Percentiles rank a stretch among this genome's conserved stretches.
These are phyloP conservation scores for Vaccinium myrtillus DNA, from an alignment of 148 eudicot species.

Conservation along the genomic window DNA sequence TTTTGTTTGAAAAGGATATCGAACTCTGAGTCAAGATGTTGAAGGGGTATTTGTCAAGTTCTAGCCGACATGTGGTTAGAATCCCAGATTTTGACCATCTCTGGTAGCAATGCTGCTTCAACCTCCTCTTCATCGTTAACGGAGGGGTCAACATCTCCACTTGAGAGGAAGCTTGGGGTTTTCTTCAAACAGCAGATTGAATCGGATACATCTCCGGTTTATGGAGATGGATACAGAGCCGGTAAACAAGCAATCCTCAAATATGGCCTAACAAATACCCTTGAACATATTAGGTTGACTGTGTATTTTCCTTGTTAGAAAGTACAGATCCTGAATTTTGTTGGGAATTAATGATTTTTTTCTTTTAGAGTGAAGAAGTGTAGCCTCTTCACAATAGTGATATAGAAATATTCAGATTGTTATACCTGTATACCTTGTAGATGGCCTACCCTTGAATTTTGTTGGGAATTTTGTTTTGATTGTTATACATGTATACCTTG, in stretches of 20 bases:
- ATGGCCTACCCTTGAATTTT: too few relatives aligned
- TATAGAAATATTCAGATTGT: neutral
- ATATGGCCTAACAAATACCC: slow-evolving; percentile 82
- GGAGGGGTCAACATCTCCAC: slow-evolving; percentile 71
- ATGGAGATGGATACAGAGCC: slow-evolving; percentile 91
- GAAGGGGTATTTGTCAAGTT: slow-evolving; percentile 98
- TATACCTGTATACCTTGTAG: neutral
- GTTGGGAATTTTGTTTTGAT: too few relatives aligned
- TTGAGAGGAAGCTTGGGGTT: slow-evolving; percentile 86
- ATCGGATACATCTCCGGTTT: slow-evolving; percentile 76
- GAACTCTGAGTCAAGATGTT: slow-evolving; percentile 62
- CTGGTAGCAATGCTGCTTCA: slow-evolving; percentile 44
- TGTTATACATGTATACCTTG: too few relatives aligned
- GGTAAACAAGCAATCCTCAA: slow-evolving; percentile 78
- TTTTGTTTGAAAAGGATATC: slow-evolving; percentile 42
- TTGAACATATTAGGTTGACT: slow-evolving; percentile 75
- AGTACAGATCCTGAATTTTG: neutral
- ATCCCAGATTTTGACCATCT: slow-evolving; percentile 63
- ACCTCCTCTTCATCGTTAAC: slow-evolving; percentile 40
- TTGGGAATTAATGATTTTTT: neutral
- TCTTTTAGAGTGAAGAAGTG: neutral
- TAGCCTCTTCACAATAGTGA: neutral
- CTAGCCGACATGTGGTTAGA: slow-evolving; percentile 96
- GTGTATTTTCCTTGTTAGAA: slow-evolving; percentile 60
- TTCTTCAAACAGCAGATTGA: slow-evolving; percentile 90